Base-by-base conservation (phyloP, 2,329 filamentous ascomycete species). In the Arthrinium puccinioides region DNA sequence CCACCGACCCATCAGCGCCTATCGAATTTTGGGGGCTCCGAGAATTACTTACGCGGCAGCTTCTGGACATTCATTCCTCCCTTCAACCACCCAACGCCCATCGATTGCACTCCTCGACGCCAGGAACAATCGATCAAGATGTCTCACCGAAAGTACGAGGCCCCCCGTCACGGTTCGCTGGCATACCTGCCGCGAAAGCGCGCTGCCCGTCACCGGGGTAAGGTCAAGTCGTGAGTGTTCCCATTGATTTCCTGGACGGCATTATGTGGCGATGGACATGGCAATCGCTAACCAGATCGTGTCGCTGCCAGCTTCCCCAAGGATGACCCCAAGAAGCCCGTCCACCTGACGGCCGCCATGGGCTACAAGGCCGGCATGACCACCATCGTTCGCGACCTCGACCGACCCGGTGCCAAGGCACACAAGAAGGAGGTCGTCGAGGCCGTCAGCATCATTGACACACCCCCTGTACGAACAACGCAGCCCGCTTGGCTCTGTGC, bases 281-380 rank as follows among this genome's bases (percentile, higher is more conserved):
- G 20, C 9, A 11, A 2, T 33, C 4, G 14, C 9, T 16, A 9
- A 11, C 4, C 13, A 19, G 11, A 16, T 19, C 9, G 6, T 13
- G 9, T 27, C 24, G 7, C 43, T 44, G 40, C 57, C 63, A 94
- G 87, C 72, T 98, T 98, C 83, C 92, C 92, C 66, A 97, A 97
- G 84, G 92, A 98, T 86, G 89, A 98, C 79, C 76, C 88, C 64
- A 97, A 97, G 86, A 94, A 97, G 84, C 87, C 89, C 62, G 87
- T 96, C 69, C 92, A 98, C 80, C 82, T 98, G 62, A 98, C 92
- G 51, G 92, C 92, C 63, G 74, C 87, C 63, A 89, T 97, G 83
- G 92, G 92, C 69, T 98, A 98, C 84, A 98, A 98, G 87, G 92
- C 92, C 67, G 92, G 92, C 70, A 98, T 98, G 92, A 96, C 88